phyloP scores from a whole-genome alignment of 2,329 filamentous ascomycete genomes.

The Alternaria ethzedia region DNA sequence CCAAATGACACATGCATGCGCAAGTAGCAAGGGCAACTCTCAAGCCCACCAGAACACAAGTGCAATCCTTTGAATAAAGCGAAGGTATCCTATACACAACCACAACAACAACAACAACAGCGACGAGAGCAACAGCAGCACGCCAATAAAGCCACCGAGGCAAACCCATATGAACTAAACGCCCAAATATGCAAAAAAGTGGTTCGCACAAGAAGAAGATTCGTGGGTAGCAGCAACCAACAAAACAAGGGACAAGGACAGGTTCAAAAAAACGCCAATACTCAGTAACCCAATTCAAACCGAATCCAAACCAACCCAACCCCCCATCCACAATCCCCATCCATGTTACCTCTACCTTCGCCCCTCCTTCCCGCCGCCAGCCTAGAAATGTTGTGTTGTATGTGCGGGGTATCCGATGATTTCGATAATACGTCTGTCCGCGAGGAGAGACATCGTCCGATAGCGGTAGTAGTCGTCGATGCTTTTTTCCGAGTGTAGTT shows the following conservation, averaged over 20 bases:
- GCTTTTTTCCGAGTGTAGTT: not conserved
- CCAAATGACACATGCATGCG: not conserved
- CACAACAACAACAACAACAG: not conserved
- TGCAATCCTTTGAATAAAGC: slow-evolving; percentile 1
- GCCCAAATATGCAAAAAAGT: slow-evolving; percentile 10
- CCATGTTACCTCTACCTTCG: not conserved
- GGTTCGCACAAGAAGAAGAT: not conserved
- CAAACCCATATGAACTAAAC: not conserved
- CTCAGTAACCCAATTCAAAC: not conserved
- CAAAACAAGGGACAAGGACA: not conserved
- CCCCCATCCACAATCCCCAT: not conserved
- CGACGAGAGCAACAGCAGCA: not conserved
- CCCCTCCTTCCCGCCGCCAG: not conserved
- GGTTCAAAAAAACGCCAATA: not conserved
- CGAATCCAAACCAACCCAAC: not conserved
- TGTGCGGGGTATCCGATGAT: not conserved
- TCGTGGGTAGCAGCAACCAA: not conserved
- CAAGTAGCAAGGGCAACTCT: not conserved
- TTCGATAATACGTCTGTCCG: not conserved
- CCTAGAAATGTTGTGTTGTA: not conserved
- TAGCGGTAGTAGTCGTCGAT: not conserved
- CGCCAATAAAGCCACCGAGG: not conserved
- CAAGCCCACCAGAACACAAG: not conserved
- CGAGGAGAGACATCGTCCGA: not conserved
- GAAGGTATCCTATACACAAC: not conserved